These are phyloP conservation scores for Candida morakotiae DNA, from an alignment of 805 yeast genomes.

Conservation along the genomic window DNA sequence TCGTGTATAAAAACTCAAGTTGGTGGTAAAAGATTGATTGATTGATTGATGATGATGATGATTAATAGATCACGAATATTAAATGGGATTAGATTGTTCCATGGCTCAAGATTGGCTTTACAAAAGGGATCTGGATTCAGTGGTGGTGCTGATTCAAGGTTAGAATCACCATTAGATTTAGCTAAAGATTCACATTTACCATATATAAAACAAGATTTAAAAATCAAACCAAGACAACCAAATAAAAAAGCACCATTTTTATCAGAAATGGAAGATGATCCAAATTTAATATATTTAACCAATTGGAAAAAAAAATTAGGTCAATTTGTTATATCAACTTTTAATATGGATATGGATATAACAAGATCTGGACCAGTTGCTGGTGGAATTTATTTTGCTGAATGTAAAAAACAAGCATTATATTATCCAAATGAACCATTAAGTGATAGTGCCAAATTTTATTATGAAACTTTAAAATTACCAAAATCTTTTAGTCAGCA, in stretches of 20 bases:
- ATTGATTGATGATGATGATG: too few species aligned
- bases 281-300: slow-evolving; percentile 33
- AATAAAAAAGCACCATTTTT: slow-evolving; percentile 34
- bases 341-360: slow-evolving; percentile 85
- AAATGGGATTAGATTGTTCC: too few species aligned
- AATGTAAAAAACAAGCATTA: slow-evolving; percentile 82
- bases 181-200: slow-evolving; percentile 40
- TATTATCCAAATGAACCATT: slow-evolving; percentile 71
- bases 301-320: slow-evolving; percentile 47
- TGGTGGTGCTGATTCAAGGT: too few species aligned
- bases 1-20: neutral
- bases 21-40: too few species aligned
- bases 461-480: slow-evolving; percentile 76
- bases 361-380: slow-evolving; percentile 93
- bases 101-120: too few species aligned
- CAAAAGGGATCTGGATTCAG: too few species aligned
- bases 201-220: slow-evolving; percentile 29
- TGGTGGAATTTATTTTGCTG: slow-evolving; percentile 80
- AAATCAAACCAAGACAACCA: slow-evolving; percentile 33
- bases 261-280: slow-evolving; percentile 35
- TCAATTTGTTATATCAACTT: slow-evolving; percentile 54
- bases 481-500: slow-evolving; percentile 92
- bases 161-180: slow-evolving; percentile 27
- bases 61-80: too few species aligned
- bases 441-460: slow-evolving; percentile 72